phyloP scores from a whole-genome alignment of 2,329 filamentous ascomycete genomes.

The Epichloe sp. region DNA sequence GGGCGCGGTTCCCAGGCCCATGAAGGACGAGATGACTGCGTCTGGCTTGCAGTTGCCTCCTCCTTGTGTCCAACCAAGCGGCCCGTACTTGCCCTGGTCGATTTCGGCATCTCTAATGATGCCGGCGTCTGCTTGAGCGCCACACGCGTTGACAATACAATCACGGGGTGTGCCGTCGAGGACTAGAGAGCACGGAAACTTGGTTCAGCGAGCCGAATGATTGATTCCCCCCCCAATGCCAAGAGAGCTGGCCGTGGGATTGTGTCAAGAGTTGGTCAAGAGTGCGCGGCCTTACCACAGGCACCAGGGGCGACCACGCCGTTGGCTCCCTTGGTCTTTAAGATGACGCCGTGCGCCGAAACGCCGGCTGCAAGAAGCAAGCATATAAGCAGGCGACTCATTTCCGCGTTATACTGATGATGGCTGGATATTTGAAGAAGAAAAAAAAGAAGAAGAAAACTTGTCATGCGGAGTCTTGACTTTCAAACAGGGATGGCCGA shows the following conservation, averaged over 20 bases:
- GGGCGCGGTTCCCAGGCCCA: background rate
- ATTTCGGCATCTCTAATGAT: slow-evolving; percentile 4
- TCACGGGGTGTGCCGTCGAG: slow-evolving; percentile 4
- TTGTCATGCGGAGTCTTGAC: background rate
- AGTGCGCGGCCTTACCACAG: background rate
- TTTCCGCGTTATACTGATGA: background rate
- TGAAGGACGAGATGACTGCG: slow-evolving; percentile 1
- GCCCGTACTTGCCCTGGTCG: background rate
- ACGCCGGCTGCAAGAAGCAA: background rate
- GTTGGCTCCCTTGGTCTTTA: slow-evolving; percentile 1
- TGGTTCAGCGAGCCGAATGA: background rate
- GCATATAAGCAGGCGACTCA: background rate
- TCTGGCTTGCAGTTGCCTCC: slow-evolving; percentile 4
- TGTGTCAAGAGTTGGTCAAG: too few relatives aligned
- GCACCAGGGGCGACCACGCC: slow-evolving; percentile 2
- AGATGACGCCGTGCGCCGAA: slow-evolving; percentile 1
- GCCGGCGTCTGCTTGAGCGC: slow-evolving; percentile 3
- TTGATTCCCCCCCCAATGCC: background rate
- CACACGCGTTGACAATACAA: slow-evolving; percentile 3
- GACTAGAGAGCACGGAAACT: background rate
- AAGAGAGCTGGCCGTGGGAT: background rate
- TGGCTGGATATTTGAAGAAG: background rate
- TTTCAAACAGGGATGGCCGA: too few relatives aligned
- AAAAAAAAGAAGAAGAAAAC: background rate
- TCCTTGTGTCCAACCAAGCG: slow-evolving; percentile 4